phyloP scores from a whole-genome alignment of 306 rosid species.

The Castanea mollissima region DNA sequence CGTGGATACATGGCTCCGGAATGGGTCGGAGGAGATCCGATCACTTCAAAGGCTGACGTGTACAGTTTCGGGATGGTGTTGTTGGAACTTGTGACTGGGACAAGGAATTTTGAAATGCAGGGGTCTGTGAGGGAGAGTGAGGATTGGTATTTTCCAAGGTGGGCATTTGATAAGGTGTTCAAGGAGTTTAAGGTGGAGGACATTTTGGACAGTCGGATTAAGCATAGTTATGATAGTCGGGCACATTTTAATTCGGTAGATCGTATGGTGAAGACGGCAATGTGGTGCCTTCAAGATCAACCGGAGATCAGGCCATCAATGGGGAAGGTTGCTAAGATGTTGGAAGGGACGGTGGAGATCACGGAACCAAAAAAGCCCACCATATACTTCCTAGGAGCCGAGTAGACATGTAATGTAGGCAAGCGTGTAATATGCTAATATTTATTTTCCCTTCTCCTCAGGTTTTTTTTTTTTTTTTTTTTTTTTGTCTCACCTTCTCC shows the following conservation, averaged over 20 bases:
- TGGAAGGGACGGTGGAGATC: slow-evolving; percentile 91
- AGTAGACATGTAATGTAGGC: slow-evolving; percentile 20
- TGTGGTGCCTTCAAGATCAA: slow-evolving; percentile 90
- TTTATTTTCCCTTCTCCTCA: too few species aligned
- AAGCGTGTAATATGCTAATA: too few species aligned
- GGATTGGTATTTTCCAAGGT: slow-evolving; percentile 79
- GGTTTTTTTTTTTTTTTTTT: too few species aligned
- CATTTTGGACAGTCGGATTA: slow-evolving; percentile 62
- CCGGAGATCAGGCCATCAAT: slow-evolving; percentile 87
- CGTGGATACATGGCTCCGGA: slow-evolving; percentile 97
- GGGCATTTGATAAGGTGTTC: slow-evolving; percentile 88
- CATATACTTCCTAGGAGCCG: slow-evolving; percentile 57
- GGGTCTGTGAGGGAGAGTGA: slow-evolving; percentile 48
- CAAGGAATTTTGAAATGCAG: slow-evolving; percentile 50
- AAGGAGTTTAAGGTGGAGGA: slow-evolving; percentile 76
- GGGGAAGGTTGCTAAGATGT: slow-evolving; percentile 97
- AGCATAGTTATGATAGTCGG: slow-evolving; percentile 51
- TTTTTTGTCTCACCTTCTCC: too few species aligned
- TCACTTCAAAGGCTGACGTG: slow-evolving; percentile 86
- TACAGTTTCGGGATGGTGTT: slow-evolving; percentile 89
- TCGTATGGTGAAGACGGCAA: slow-evolving; percentile 85
- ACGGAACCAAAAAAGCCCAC: slow-evolving; percentile 74
- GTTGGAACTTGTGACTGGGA: slow-evolving; percentile 74
- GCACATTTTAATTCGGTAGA: slow-evolving; percentile 61
- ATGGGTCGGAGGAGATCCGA: slow-evolving; percentile 65